Evolutionary conservation across 139 green algal species (phyloP), one percentile per base, ranked within the genome.

Genomic region (Chlamydomonas schloesseri): DNA sequence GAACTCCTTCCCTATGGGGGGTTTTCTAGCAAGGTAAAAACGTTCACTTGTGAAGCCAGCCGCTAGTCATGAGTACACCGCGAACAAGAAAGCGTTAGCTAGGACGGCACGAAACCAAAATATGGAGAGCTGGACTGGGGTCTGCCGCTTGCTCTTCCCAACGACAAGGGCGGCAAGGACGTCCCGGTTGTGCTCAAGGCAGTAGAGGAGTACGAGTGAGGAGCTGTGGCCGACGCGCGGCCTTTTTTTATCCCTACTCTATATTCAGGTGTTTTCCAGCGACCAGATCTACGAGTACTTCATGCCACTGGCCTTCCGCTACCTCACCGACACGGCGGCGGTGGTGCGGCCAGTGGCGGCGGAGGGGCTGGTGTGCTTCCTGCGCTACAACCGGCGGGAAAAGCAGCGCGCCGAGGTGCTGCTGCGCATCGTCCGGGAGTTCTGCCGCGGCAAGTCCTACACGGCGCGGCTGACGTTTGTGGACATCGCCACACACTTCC

Each of bases 381-480:
- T 95, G 68, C 89, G 92, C 69, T 82, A 68, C 76, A 83, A 78
- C 73, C 1, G 80, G 50, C 80, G 80, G 67, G 91, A 94, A 42
- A 71, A 74, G 64, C 88, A 92, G 62, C 90, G 93, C 31, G 94
- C 89, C 0, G 91, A 95, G 24, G 83, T 94, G 0, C 94, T 93
- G 83, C 65, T 88, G 14, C 84, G 88, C 26, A 76, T 96, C 34
- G 78, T 96, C 0, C 90, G 92, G 1, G 94, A 96, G 21, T 95
- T 94, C 69, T 91, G 83, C 21, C 84, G 89, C 23, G 91, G 91
- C 46, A 70, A 72, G 10, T 91, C 86, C 33, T 94, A 79, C 83
- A 81, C 74, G 70, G 73, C 84, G 21, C 88, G 94, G 21, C 73
- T 91, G 47, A 87, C 82, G 3, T 96, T 94, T 55, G 88, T 94